Conservation (phyloP, 2,329 filamentous ascomycete species). For the Chaetomium globosum region DNA sequence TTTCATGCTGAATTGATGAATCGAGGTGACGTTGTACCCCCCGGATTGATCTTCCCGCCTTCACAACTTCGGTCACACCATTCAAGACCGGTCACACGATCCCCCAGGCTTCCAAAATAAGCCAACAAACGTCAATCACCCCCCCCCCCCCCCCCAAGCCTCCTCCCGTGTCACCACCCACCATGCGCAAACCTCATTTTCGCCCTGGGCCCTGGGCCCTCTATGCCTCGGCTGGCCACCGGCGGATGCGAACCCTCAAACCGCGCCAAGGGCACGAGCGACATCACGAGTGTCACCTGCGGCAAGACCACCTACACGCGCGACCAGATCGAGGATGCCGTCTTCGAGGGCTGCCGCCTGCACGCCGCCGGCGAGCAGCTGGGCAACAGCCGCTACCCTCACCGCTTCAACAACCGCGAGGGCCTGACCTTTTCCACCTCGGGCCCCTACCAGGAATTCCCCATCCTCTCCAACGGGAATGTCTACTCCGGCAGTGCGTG, state of each 20-base stretch:
- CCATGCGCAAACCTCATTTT: constrained; percentile 23
- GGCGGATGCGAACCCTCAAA: not conserved
- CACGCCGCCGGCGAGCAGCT: constrained; percentile 25
- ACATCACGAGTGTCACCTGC: constrained; percentile 23
- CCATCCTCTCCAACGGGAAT: constrained; percentile 24
- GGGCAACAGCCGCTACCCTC: constrained; percentile 33
- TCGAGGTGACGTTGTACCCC: not conserved
- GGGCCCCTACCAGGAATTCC: constrained; percentile 34
- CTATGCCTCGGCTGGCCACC: constrained; percentile 17
- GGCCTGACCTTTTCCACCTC: constrained; percentile 25
- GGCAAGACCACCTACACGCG: constrained; percentile 27
- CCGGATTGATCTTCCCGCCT: not conserved
- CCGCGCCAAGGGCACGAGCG: constrained; percentile 27
- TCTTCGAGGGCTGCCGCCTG: constrained; percentile 32
- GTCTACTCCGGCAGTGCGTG: constrained; percentile 29
- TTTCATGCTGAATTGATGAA: not conserved
- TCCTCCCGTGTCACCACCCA: not conserved
- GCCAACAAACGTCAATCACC: not conserved
- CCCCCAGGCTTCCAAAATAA: not conserved
- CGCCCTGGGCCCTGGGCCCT: constrained; percentile 21
- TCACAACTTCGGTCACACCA: not conserved
- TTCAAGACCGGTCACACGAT: not conserved
- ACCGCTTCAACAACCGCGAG: constrained; percentile 35
- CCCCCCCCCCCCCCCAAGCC: no score
- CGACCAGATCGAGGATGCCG: constrained; percentile 29